These are phyloP conservation scores for Saccharum spontaneum DNA, from an alignment of 176 grass and related monocot species.

Conservation along the genomic window DNA sequence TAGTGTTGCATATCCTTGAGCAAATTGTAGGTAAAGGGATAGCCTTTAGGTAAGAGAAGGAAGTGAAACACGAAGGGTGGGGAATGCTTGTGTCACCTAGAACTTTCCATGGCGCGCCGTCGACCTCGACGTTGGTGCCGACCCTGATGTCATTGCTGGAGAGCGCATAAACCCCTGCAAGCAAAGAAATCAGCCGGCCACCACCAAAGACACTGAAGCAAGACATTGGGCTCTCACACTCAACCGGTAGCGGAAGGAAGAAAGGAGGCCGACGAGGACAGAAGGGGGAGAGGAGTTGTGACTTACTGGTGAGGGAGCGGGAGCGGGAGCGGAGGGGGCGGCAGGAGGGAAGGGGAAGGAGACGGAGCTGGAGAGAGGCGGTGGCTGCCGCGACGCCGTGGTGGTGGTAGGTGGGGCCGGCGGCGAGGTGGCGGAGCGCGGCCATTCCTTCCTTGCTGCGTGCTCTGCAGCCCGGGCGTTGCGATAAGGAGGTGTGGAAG, in stretches of 20 bases:
- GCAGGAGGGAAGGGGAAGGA: background rate
- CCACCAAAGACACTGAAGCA: background rate
- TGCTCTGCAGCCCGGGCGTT: background rate
- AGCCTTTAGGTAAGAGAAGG: background rate
- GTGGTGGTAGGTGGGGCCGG: slow-evolving; percentile 21
- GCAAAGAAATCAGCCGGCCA: background rate
- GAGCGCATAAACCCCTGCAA: slow-evolving; percentile 68
- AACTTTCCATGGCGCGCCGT: slow-evolving; percentile 86
- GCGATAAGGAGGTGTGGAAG: background rate
- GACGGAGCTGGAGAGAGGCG: slow-evolving; percentile 12
- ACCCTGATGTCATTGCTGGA: slow-evolving; percentile 98
- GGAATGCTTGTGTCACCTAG: slow-evolving; percentile 47
- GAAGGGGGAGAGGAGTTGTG: background rate
- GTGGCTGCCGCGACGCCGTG: background rate
- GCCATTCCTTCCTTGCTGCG: slow-evolving; percentile 34
- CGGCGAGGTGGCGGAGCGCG: slow-evolving; percentile 51
- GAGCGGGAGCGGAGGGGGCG: slow-evolving; percentile 32
- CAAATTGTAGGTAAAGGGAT: background rate
- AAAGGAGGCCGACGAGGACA: background rate
- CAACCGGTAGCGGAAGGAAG: background rate
- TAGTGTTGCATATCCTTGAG: background rate
- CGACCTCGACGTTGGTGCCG: slow-evolving; percentile 76
- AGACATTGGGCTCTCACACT: background rate
- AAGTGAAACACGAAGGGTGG: background rate
- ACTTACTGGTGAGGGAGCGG: slow-evolving; percentile 34